Percentiles rank a stretch among this genome's conserved stretches.
Conservation (phyloP, 768 basidiomycete species). For the Artomyces pyxidatus region DNA sequence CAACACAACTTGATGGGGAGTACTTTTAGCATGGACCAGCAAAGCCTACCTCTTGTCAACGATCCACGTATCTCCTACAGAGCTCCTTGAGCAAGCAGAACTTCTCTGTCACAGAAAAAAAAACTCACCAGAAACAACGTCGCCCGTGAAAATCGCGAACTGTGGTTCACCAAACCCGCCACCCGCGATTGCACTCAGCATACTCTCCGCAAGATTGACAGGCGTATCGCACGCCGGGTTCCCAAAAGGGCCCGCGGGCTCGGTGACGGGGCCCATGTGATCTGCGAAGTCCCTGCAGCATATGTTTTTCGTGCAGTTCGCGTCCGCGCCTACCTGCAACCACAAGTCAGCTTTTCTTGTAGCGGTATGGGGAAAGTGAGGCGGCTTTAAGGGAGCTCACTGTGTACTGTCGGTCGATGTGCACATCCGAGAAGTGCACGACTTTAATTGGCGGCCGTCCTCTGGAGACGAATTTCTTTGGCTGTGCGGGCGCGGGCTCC, state of each 20-base stretch:
- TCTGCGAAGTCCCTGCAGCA: constrained; percentile 1
- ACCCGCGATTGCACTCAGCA: background rate
- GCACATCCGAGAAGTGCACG: constrained; percentile 1
- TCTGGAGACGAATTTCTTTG: background rate
- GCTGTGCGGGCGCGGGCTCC: background rate
- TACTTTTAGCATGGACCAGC: no score
- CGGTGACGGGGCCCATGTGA: background rate
- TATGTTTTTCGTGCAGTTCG: constrained; percentile 3
- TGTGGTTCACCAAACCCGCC: constrained; percentile 16
- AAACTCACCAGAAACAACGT: constrained; percentile 47
- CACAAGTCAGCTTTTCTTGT: no score
- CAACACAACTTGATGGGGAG: no score
- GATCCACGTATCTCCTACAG: constrained; percentile 43
- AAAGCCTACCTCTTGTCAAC: constrained; percentile 36
- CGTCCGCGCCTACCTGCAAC: constrained; percentile 1
- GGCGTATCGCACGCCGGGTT: background rate
- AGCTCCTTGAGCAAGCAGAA: no score
- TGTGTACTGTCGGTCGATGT: background rate
- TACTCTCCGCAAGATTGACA: background rate
- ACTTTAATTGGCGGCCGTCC: constrained; percentile 1
- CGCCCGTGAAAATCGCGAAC: constrained; percentile 59
- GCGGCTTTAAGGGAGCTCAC: background rate
- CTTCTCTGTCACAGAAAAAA: no score
- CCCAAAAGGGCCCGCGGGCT: constrained; percentile 2
- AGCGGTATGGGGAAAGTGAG: background rate